Conservation (phyloP, 352 stramenopile genomes). For the Pythium coloratum region DNA sequence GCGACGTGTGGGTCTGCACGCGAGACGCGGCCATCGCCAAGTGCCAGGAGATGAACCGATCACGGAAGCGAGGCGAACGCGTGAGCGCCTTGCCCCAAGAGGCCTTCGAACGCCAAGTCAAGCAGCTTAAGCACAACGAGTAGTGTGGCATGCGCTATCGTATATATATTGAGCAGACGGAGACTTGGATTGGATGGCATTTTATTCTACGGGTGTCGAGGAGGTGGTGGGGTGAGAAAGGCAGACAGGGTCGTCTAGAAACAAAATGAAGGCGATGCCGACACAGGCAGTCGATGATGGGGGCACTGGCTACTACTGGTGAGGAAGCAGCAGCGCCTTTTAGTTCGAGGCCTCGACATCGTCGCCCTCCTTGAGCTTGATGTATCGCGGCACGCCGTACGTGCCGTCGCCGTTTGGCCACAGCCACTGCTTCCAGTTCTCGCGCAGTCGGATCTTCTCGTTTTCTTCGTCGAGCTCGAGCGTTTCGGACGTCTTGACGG, state of each 20-base stretch:
- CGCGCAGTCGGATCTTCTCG: conserved; percentile 87
- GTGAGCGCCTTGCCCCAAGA: conserved; percentile 47
- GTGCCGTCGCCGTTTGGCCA: conserved; percentile 86
- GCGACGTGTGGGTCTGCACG: conserved; percentile 39
- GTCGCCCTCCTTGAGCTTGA: conserved; percentile 68
- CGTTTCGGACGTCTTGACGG: conserved; percentile 61
- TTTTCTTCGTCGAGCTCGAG: conserved; percentile 87
- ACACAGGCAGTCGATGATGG: conserved; percentile 1
- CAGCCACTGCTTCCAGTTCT: conserved; percentile 89
- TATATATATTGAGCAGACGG: conserved; percentile 4
- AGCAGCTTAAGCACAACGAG: conserved; percentile 14
- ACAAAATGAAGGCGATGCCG: conserved; percentile 21
- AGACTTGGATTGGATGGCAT: conserved; percentile 22
- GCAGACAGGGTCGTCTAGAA: conserved; percentile 14
- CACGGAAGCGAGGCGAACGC: conserved; percentile 48
- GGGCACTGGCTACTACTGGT: background rate
- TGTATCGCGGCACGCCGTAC: conserved; percentile 86
- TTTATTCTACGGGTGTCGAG: conserved; percentile 30
- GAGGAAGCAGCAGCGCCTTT: background rate
- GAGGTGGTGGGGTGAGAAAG: conserved; percentile 1
- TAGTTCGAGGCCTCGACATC: conserved; percentile 34
- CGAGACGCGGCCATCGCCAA: conserved; percentile 52
- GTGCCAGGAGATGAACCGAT: conserved; percentile 49
- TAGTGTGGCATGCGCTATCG: background rate
- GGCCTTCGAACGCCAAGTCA: conserved; percentile 39